Evolutionary conservation across 2,329 filamentous ascomycete species (phyloP).

Genomic region (Hypoxylon sp.): DNA sequence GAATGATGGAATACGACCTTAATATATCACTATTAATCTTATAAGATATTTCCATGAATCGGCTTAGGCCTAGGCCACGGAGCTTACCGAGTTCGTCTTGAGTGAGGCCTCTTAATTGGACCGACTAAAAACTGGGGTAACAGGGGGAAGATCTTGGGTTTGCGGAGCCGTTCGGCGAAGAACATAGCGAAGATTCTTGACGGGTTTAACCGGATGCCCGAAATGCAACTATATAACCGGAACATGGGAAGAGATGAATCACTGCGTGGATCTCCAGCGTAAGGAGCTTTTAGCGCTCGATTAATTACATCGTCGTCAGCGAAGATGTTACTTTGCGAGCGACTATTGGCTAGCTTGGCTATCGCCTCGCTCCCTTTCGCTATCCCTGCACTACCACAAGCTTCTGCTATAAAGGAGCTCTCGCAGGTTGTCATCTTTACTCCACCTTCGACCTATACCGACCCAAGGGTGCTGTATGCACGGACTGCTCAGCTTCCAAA

Average conservation of each 20-base stretch:
- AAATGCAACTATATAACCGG: conserved; percentile 31
- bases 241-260: conserved; percentile 12
- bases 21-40: conserved; percentile 15
- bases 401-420: conserved; percentile 32
- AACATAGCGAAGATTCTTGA: conserved; percentile 31
- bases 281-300: neutral
- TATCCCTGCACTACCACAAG: conserved; percentile 4
- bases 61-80: conserved; percentile 26
- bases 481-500: conserved; percentile 62
- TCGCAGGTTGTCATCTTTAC: conserved; percentile 55
- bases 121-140: conserved; percentile 44
- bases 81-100: conserved; percentile 31
- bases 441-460: conserved; percentile 61
- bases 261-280: conserved; percentile 9
- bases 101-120: conserved; percentile 28
- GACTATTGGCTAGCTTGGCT: conserved; percentile 34
- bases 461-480: conserved; percentile 62
- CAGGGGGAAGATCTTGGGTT: conserved; percentile 33
- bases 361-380: conserved; percentile 14
- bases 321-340: conserved; percentile 31
- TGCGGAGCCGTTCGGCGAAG: conserved; percentile 40
- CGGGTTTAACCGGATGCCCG: conserved; percentile 32
- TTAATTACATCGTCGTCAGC: conserved; percentile 6
- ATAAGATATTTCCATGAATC: conserved; percentile 40
- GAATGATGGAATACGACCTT: conserved; percentile 27